A percentile compares a stretch with the other conserved stretches of the same genome.
These are phyloP conservation scores for Cytospora paraplurivora DNA, from an alignment of 2,329 filamentous ascomycete genomes.

Conservation along the genomic window DNA sequence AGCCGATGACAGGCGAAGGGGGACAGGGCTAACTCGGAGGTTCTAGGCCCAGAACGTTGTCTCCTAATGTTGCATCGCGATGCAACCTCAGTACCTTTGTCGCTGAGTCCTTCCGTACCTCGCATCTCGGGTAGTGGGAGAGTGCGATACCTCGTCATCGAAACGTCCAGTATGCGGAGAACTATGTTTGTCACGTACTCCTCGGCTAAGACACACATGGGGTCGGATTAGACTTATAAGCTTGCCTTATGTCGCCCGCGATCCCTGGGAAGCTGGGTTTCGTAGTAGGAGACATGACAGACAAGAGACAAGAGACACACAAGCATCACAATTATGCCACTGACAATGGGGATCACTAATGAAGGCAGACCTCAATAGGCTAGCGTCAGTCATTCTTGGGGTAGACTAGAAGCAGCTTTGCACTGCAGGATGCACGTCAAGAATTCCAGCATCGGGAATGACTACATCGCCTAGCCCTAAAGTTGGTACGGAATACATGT, in stretches of 20 bases:
- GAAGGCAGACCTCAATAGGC: conserved; percentile 10
- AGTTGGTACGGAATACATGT: conserved; percentile 5
- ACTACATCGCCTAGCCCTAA: conserved; percentile 8
- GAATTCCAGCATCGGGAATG: background rate
- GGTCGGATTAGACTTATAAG: background rate
- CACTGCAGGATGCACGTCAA: background rate
- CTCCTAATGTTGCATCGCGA: conserved; percentile 2
- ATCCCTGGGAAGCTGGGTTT: conserved; percentile 20
- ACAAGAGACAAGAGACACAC: conserved; percentile 9
- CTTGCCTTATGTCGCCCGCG: background rate
- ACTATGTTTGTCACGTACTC: background rate
- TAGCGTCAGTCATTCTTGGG: conserved; percentile 3
- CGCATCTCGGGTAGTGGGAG: background rate
- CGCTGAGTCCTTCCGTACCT: conserved; percentile 1
- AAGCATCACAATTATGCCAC: background rate
- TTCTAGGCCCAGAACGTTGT: background rate
- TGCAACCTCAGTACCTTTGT: background rate
- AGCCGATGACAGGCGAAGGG: conserved; percentile 10
- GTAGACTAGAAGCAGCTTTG: background rate
- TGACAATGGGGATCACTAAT: background rate
- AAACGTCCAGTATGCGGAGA: background rate
- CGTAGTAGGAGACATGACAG: conserved; percentile 5
- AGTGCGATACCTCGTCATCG: background rate
- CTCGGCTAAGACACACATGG: background rate
- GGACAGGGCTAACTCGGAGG: conserved; percentile 1